phyloP scores from a whole-genome alignment of 352 stramenopile genomes.

The Blastocystis sp. region DNA sequence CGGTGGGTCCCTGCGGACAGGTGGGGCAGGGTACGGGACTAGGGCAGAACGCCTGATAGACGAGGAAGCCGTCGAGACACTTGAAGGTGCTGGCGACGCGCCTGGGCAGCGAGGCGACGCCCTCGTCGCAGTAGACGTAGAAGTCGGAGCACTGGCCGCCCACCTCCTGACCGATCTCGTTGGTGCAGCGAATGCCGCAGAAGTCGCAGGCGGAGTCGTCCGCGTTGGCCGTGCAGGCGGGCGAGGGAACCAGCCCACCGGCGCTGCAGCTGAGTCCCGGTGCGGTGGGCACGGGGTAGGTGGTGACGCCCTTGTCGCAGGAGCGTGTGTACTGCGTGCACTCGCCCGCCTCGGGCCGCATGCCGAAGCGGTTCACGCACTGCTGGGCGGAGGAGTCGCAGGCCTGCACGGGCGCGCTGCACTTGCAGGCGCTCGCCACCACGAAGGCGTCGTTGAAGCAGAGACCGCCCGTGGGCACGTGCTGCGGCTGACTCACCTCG shows the following conservation, averaged over 20 bases:
- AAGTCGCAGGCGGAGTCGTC: conserved; percentile 15
- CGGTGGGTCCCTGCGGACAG: conserved; percentile 1
- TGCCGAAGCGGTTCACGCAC: conserved; percentile 39
- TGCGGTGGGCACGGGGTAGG: not conserved
- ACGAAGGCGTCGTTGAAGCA: conserved; percentile 62
- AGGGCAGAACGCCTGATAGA: conserved; percentile 58
- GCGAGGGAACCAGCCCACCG: conserved; percentile 2
- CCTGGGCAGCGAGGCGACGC: not conserved
- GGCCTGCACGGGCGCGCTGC: not conserved
- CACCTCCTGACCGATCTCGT: not conserved
- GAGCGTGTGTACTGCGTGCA: not conserved
- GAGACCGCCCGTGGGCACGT: conserved; percentile 12
- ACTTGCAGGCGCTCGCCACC: conserved; percentile 2
- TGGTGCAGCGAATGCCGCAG: conserved; percentile 29
- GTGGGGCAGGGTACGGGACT: conserved; percentile 36
- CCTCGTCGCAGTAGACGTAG: conserved; percentile 37
- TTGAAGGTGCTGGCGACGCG: conserved; percentile 51
- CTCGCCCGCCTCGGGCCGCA: not conserved
- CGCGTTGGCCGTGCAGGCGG: not conserved
- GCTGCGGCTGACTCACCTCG: not conserved
- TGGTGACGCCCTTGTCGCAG: not conserved
- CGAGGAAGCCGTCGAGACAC: conserved; percentile 20
- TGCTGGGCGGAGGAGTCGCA: not conserved
- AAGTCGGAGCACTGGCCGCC: conserved; percentile 29
- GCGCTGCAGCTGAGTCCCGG: conserved; percentile 29